Evolutionary conservation across 495 filamentous ascomycete species (phyloP).

Genomic region (Daldinia caldariorum): DNA sequence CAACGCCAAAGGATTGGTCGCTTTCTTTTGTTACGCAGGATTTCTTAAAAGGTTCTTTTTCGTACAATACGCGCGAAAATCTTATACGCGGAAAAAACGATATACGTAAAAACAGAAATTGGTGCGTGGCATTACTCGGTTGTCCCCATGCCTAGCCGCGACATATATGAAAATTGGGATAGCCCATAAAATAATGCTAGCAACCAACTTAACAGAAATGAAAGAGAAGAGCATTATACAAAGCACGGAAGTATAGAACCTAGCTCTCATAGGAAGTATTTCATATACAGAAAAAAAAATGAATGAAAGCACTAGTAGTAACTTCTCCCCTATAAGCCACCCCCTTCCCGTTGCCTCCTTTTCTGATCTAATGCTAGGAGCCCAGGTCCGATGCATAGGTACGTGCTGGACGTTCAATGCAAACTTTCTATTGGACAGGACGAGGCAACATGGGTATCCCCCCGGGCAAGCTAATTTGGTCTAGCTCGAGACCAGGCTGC

Average conservation of each 20-base stretch:
- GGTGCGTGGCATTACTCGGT: neutral
- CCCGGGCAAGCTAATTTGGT: neutral
- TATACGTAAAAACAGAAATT: neutral
- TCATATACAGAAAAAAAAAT: neutral
- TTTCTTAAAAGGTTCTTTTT: neutral
- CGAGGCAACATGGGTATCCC: neutral
- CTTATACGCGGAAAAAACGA: slow-evolving; percentile 1
- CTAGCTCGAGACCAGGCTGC: neutral
- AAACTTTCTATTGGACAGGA: neutral
- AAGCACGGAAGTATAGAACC: neutral
- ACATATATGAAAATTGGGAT: neutral
- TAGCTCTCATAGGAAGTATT: neutral
- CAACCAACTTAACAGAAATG: neutral
- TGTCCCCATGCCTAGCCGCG: neutral
- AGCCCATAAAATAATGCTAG: neutral
- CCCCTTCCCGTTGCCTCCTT: neutral
- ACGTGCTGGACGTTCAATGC: neutral
- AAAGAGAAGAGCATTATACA: neutral
- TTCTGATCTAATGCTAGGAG: neutral
- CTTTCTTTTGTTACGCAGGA: neutral
- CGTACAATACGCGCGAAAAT: neutral
- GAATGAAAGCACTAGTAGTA: neutral
- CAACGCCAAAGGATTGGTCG: neutral
- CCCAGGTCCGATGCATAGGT: neutral
- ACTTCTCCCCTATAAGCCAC: neutral